phyloP scores from a whole-genome alignment of 495 filamentous ascomycete genomes.

The Neurospora cerealis region DNA sequence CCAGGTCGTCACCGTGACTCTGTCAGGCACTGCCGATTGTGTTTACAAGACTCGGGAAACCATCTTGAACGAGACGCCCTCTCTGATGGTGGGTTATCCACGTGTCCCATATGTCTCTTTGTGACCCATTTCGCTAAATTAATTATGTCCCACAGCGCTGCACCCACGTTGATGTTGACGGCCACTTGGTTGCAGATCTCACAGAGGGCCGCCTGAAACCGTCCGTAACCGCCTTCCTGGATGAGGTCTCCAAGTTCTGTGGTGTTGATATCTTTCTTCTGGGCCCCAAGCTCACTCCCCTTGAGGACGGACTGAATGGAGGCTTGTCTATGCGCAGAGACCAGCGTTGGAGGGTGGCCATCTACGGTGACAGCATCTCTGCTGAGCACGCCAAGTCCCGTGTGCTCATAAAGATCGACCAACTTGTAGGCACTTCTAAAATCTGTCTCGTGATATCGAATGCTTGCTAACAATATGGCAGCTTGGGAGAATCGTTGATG shows the following conservation, averaged over 20 bases:
- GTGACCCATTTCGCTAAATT: constrained; percentile 9
- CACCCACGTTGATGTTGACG: constrained; percentile 85
- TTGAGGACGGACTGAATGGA: constrained; percentile 51
- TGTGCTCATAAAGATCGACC: constrained; percentile 93
- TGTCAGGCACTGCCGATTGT: constrained; percentile 71
- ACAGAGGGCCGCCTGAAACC: constrained; percentile 53
- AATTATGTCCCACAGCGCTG: constrained; percentile 53
- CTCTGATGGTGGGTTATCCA: constrained; percentile 61
- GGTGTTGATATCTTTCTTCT: constrained; percentile 95
- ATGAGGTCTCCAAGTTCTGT: constrained; percentile 71
- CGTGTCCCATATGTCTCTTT: neutral
- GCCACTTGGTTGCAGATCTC: constrained; percentile 72
- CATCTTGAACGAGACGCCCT: constrained; percentile 77
- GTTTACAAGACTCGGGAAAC: constrained; percentile 77
- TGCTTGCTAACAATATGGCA: constrained; percentile 28
- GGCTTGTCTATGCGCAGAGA: constrained; percentile 47
- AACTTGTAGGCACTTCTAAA: constrained; percentile 55
- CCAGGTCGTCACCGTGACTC: constrained; percentile 81
- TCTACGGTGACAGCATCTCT: constrained; percentile 92
- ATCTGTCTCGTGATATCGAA: neutral
- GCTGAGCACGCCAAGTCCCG: constrained; percentile 94
- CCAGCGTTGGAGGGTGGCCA: constrained; percentile 77
- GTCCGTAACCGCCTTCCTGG: constrained; percentile 68
- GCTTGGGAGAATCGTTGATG: constrained; percentile 80
- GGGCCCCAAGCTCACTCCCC: constrained; percentile 63